Conservation (phyloP, 2,329 filamentous ascomycete genomes). For the Monosporascus sp. region DNA sequence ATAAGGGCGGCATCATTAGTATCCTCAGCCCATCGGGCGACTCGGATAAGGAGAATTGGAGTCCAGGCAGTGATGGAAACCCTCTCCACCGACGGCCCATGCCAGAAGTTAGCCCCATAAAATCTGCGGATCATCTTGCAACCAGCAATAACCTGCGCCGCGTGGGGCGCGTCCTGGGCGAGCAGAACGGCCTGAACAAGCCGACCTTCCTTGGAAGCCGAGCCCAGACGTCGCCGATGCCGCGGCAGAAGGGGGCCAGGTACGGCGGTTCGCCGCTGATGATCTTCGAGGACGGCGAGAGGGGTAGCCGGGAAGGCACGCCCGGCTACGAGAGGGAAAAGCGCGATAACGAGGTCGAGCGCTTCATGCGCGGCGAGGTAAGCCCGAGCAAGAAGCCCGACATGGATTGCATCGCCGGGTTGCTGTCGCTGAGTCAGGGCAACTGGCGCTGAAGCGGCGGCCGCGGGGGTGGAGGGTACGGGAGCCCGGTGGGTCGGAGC, state of each 20-base stretch:
- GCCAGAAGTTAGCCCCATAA: constrained; percentile 25
- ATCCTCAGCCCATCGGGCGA: constrained; percentile 50
- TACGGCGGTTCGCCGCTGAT: constrained; percentile 25
- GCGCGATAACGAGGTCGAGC: constrained; percentile 58
- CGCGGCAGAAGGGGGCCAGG: constrained; percentile 19
- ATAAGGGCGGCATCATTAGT: constrained; percentile 36
- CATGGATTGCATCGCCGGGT: constrained; percentile 82
- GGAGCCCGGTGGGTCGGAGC: not conserved
- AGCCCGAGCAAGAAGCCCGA: constrained; percentile 72
- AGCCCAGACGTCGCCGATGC: constrained; percentile 36
- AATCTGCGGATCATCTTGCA: constrained; percentile 1
- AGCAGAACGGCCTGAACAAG: constrained; percentile 28
- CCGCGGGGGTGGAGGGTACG: not conserved
- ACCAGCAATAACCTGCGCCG: constrained; percentile 33
- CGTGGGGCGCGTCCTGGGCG: constrained; percentile 34
- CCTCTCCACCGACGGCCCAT: constrained; percentile 28
- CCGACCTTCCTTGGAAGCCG: constrained; percentile 23
- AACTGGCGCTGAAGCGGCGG: constrained; percentile 62
- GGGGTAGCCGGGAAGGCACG: constrained; percentile 2
- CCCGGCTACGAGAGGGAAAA: constrained; percentile 1
- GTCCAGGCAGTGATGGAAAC: constrained; percentile 45
- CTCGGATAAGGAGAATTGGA: constrained; percentile 95
- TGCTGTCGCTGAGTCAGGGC: constrained; percentile 86
- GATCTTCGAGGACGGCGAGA: constrained; percentile 49
- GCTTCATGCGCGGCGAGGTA: constrained; percentile 64